Conservation (phyloP, 2,329 filamentous ascomycete species). For the Zymoseptoria ardabiliae region DNA sequence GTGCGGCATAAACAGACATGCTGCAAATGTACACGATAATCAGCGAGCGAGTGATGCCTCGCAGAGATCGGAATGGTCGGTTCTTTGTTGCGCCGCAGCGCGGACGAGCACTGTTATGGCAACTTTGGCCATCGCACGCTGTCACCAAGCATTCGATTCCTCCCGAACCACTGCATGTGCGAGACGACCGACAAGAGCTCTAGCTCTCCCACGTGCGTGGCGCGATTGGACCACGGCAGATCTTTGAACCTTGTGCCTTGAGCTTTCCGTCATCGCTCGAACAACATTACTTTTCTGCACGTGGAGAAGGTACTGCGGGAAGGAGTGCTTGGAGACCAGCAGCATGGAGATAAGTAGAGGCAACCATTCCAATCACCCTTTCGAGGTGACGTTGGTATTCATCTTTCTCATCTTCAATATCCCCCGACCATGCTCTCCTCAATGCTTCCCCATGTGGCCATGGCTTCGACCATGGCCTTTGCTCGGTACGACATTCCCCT, state of each 20-base stretch:
- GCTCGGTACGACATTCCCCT: slow-evolving; percentile 33
- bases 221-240: slow-evolving; percentile 3
- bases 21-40: neutral
- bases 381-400: neutral
- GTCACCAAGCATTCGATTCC: neutral
- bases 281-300: neutral
- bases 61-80: neutral
- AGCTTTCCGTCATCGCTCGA: neutral
- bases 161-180: neutral
- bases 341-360: neutral
- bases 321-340: neutral
- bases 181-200: neutral
- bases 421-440: slow-evolving; percentile 9
- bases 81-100: too few relatives aligned
- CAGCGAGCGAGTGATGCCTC: neutral
- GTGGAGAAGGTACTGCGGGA: neutral
- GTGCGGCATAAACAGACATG: neutral
- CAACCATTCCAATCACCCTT: neutral
- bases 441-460: neutral
- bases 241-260: neutral
- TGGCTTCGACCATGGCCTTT: slow-evolving; percentile 2
- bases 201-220: slow-evolving; percentile 2
- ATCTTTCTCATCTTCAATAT: neutral
- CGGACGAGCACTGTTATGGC: neutral
- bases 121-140: neutral